Percentiles rank a stretch among this genome's conserved stretches.
Conservation (phyloP, 1,284 basidiomycete species). For the Rhodotorula sp. region DNA sequence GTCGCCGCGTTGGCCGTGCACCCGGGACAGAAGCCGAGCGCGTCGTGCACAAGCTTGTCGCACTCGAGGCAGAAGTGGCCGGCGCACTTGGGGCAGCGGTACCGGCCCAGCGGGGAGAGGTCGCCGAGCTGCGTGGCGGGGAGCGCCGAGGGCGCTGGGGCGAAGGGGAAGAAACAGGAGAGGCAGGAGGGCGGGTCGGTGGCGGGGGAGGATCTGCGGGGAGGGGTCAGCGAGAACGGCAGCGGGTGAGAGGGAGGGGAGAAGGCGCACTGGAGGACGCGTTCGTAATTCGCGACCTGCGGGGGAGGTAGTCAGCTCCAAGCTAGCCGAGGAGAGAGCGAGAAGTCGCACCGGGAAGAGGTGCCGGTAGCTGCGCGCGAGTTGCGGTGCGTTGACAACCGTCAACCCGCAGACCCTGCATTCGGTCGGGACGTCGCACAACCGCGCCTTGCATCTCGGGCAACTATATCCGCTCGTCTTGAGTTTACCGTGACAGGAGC, state of each 20-base stretch:
- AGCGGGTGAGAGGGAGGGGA: slow-evolving; percentile 46
- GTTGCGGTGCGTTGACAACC: slow-evolving; percentile 95
- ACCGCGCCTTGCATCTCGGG: slow-evolving; percentile 85
- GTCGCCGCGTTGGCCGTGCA: slow-evolving; percentile 33
- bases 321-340: not conserved
- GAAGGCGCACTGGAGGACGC: slow-evolving; percentile 52
- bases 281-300: slow-evolving; percentile 35
- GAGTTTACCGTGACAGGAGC: slow-evolving; percentile 89
- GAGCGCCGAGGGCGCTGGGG: slow-evolving; percentile 42
- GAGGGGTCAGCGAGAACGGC: not conserved
- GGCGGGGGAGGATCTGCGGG: slow-evolving; percentile 30
- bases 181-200: slow-evolving; percentile 51
- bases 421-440: slow-evolving; percentile 98
- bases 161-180: slow-evolving; percentile 71
- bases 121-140: slow-evolving; percentile 56
- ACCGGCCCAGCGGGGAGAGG: slow-evolving; percentile 74
- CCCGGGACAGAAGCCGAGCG: slow-evolving; percentile 48
- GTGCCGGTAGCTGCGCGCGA: slow-evolving; percentile 93
- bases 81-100: slow-evolving; percentile 65
- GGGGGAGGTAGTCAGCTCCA: not conserved
- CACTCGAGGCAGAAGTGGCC: slow-evolving; percentile 69
- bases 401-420: slow-evolving; percentile 96
- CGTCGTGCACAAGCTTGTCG: slow-evolving; percentile 61
- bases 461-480: slow-evolving; percentile 91
- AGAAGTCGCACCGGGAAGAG: slow-evolving; percentile 75